Evolutionary conservation across 1,139 yeast species (phyloP).

Genomic region (Candida tropicalis): DNA sequence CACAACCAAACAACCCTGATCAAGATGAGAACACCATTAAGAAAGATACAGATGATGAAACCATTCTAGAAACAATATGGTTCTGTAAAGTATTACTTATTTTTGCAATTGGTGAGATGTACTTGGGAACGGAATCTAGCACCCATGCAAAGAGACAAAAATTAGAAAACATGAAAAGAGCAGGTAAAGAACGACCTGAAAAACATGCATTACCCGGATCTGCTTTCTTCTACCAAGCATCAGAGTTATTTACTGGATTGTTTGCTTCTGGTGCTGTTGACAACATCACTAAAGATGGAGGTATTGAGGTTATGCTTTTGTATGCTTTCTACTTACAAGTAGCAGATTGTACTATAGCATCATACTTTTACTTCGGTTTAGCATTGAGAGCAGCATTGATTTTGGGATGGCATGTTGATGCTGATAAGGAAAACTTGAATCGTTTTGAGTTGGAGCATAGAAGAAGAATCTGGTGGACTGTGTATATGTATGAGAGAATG

Average conservation of each 20-base stretch:
- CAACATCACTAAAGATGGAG: slow-evolving; percentile 75
- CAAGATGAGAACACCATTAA: slow-evolving; percentile 47
- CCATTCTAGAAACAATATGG: slow-evolving; percentile 76
- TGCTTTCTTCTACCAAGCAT: slow-evolving; percentile 74
- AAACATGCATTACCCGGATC: slow-evolving; percentile 67
- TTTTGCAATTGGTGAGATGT: slow-evolving; percentile 86
- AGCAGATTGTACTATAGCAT: slow-evolving; percentile 82
- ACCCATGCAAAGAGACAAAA: slow-evolving; percentile 36
- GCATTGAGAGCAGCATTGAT: slow-evolving; percentile 75
- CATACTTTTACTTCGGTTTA: slow-evolving; percentile 78
- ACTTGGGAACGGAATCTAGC: slow-evolving; percentile 66
- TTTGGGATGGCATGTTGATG: slow-evolving; percentile 83
- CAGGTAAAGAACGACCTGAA: slow-evolving; percentile 20
- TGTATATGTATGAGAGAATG: slow-evolving; percentile 87
- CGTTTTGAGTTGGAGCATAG: slow-evolving; percentile 77
- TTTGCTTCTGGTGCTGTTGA: slow-evolving; percentile 82
- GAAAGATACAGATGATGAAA: slow-evolving; percentile 53
- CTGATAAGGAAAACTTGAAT: slow-evolving; percentile 64
- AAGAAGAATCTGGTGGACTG: slow-evolving; percentile 89
- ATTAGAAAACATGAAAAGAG: slow-evolving; percentile 42
- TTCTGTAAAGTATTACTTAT: slow-evolving; percentile 74
- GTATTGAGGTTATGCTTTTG: slow-evolving; percentile 75
- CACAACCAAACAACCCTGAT: slow-evolving; percentile 37
- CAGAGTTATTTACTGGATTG: slow-evolving; percentile 71
- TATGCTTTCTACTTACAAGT: slow-evolving; percentile 84